phyloP scores from a whole-genome alignment of 139 green algal species.

The Picocystis salinarum region DNA sequence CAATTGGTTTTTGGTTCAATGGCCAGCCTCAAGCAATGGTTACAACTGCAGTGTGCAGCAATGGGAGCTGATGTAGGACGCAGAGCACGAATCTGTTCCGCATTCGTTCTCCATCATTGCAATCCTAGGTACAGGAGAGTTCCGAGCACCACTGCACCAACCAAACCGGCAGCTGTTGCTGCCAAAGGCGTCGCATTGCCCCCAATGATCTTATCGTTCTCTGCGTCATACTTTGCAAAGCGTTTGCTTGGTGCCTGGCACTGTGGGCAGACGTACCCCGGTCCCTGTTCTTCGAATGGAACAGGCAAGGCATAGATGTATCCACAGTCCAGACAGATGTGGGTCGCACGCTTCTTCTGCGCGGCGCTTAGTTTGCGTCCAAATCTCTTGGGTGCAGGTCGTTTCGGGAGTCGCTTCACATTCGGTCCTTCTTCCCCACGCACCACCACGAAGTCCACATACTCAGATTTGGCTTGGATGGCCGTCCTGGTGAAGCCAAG shows the following conservation, averaged over 20 bases:
- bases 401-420: slow-evolving; percentile 86
- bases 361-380: slow-evolving; percentile 51
- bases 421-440: slow-evolving; percentile 23
- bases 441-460: slow-evolving; percentile 29
- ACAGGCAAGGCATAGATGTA: slow-evolving; percentile 56
- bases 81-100: too few relatives aligned
- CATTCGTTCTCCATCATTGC: too few relatives aligned
- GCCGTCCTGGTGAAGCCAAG: slow-evolving; percentile 36
- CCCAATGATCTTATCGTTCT: slow-evolving; percentile 56
- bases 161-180: too few relatives aligned
- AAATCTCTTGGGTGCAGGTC: slow-evolving; percentile 66
- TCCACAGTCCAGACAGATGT: slow-evolving; percentile 91
- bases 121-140: too few relatives aligned
- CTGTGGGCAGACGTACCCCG: slow-evolving; percentile 54
- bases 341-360: slow-evolving; percentile 67
- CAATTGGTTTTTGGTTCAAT: too few relatives aligned
- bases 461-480: slow-evolving; percentile 62
- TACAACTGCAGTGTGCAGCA: too few relatives aligned
- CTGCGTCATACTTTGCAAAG: slow-evolving; percentile 72
- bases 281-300: slow-evolving; percentile 30
- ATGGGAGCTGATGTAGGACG: too few relatives aligned
- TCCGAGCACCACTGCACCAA: too few relatives aligned
- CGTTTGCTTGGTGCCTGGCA: slow-evolving; percentile 81
- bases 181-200: too few relatives aligned
- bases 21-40: too few relatives aligned